Conservation (phyloP, 2,329 filamentous ascomycete species). For the Trichoderma aggressivum region DNA sequence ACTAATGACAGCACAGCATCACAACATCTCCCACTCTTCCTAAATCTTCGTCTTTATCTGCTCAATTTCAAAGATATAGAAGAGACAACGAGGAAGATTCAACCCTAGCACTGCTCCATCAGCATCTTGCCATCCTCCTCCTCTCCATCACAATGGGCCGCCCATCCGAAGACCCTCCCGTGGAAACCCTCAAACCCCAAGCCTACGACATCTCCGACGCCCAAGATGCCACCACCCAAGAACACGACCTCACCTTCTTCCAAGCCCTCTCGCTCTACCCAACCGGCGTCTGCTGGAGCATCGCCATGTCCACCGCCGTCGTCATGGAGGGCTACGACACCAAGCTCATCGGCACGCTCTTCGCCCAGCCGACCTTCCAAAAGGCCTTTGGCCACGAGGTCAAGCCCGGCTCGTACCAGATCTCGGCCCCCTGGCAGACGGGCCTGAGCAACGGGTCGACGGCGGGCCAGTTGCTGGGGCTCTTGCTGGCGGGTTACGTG, state of each 20-base stretch:
- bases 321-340: conserved; percentile 44
- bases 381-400: conserved; percentile 1
- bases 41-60: neutral
- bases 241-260: neutral
- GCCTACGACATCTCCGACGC: neutral
- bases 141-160: neutral
- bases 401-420: conserved; percentile 28
- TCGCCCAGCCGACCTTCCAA: conserved; percentile 29
- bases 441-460: conserved; percentile 42
- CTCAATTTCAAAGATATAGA: neutral
- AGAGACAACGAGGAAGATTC: neutral
- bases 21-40: neutral
- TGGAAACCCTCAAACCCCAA: neutral
- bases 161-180: neutral
- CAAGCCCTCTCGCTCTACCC: conserved; percentile 32
- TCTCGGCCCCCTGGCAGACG: conserved; percentile 50
- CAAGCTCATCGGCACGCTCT: conserved; percentile 36
- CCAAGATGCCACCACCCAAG: neutral
- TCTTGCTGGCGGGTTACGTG: conserved; percentile 21
- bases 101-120: neutral
- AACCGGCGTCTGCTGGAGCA: conserved; percentile 38
- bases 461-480: conserved; percentile 48
- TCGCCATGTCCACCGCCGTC: conserved; percentile 35
- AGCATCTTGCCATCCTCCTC: neutral
- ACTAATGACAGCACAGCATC: neutral